A percentile compares a stretch with the other conserved stretches of the same genome.
These are phyloP conservation scores for Picocystis sp. DNA, from an alignment of 163 green algal species.

Conservation along the genomic window DNA sequence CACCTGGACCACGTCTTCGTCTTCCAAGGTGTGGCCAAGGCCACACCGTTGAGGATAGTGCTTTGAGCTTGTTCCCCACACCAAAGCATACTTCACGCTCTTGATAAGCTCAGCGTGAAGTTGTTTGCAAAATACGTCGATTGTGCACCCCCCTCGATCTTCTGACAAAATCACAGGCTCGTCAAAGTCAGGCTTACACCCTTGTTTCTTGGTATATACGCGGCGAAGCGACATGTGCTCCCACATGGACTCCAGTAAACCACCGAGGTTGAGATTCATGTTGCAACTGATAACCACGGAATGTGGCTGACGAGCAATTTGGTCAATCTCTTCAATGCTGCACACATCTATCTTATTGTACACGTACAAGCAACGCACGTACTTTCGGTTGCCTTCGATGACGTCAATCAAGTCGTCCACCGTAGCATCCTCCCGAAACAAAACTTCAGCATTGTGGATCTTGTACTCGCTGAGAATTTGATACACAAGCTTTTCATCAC, in stretches of 20 bases:
- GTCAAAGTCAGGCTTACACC: constrained; percentile 78
- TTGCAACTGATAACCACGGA: constrained; percentile 76
- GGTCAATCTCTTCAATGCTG: constrained; percentile 86
- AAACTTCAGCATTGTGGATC: constrained; percentile 81
- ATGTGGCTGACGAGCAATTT: constrained; percentile 53
- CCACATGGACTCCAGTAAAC: constrained; percentile 74
- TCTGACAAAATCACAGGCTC: constrained; percentile 83
- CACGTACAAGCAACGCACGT: constrained; percentile 96
- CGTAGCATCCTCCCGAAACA: constrained; percentile 79
- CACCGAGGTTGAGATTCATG: constrained; percentile 77
- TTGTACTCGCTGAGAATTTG: constrained; percentile 93
- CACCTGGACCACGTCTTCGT: constrained; percentile 92
- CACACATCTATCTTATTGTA: constrained; percentile 94
- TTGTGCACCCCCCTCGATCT: constrained; percentile 58
- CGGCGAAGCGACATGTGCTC: constrained; percentile 71
- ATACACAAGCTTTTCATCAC: constrained; percentile 84
- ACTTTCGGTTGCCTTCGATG: constrained; percentile 94
- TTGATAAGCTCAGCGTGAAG: constrained; percentile 48
- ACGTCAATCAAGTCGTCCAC: constrained; percentile 95
- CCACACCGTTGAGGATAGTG: constrained; percentile 70
- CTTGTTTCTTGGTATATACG: constrained; percentile 88
- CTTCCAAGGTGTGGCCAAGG: constrained; percentile 50
- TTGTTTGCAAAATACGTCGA: constrained; percentile 70
- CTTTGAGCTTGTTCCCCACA: constrained; percentile 84
- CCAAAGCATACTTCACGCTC: constrained; percentile 84